phyloP scores from a whole-genome alignment of 495 filamentous ascomycete species.

The Podospora didyma region DNA sequence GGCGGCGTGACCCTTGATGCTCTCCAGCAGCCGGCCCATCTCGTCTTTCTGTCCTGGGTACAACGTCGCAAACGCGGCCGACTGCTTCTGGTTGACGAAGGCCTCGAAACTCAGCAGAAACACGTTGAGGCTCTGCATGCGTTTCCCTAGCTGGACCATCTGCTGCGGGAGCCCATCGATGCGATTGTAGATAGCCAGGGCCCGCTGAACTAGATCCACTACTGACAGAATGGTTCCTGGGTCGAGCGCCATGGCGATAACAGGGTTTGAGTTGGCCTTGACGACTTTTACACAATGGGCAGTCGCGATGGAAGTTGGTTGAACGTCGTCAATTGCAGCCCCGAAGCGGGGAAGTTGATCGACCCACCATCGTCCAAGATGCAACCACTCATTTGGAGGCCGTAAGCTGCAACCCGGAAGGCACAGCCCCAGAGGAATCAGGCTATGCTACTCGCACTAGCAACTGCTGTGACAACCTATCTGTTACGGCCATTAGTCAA shows the following conservation, averaged over 20 bases:
- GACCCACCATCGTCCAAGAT: too few species aligned
- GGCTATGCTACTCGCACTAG: too few species aligned
- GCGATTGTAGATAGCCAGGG: conserved; percentile 16
- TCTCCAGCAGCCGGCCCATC: conserved; percentile 9
- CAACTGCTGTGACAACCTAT: too few species aligned
- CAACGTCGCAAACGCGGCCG: background rate
- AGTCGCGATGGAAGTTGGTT: too few species aligned
- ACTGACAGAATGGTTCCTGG: conserved; percentile 25
- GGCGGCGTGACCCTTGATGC: conserved; percentile 13
- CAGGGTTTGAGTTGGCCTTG: too few species aligned
- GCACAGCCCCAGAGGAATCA: too few species aligned
- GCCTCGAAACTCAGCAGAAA: conserved; percentile 13
- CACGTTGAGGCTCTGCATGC: conserved; percentile 15
- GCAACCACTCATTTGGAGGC: too few species aligned
- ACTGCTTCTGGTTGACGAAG: conserved; percentile 6
- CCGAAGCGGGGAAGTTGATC: too few species aligned
- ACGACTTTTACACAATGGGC: too few species aligned
- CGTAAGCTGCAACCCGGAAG: too few species aligned
- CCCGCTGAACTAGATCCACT: conserved; percentile 17
- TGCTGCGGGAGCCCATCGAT: conserved; percentile 21
- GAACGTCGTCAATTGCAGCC: too few species aligned
- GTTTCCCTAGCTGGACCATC: conserved; percentile 19
- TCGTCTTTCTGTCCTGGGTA: conserved; percentile 12
- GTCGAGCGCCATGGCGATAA: conserved; percentile 7
- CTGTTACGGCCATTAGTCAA: too few species aligned